Conservation (phyloP, 495 filamentous ascomycete genomes). For the Neurospora discreta region DNA sequence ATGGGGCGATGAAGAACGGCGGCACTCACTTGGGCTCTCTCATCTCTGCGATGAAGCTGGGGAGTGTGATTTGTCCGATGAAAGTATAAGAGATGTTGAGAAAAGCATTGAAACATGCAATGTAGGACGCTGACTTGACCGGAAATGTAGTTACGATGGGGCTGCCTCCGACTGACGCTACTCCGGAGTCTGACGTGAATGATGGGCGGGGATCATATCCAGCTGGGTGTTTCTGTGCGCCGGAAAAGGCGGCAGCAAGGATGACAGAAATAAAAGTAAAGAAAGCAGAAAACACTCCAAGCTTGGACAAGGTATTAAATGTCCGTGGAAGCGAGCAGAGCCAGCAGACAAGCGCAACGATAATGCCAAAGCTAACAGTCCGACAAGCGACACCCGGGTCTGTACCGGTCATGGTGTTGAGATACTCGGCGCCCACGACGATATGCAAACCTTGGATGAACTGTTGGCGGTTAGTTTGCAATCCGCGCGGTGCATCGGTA, state of each 20-base stretch:
- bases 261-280: conserved; percentile 83
- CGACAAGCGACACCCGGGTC: conserved; percentile 44
- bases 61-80: conserved; percentile 84
- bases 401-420: conserved; percentile 63
- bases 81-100: conserved; percentile 88
- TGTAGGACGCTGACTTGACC: conserved; percentile 60
- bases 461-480: conserved; percentile 7
- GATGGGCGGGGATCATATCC: conserved; percentile 40
- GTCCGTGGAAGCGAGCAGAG: conserved; percentile 71
- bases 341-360: conserved; percentile 60
- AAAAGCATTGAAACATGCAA: conserved; percentile 69
- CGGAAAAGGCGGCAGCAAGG: conserved; percentile 67
- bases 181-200: conserved; percentile 23
- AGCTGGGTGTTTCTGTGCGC: conserved; percentile 55
- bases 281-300: conserved; percentile 64
- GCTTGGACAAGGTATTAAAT: conserved; percentile 61
- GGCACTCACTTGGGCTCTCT: conserved; percentile 44
- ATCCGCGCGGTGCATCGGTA: conserved; percentile 10
- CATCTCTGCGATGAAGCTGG: conserved; percentile 90
- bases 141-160: conserved; percentile 57
- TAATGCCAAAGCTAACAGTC: conserved; percentile 61
- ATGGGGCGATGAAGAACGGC: background rate
- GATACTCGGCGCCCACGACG: conserved; percentile 66
- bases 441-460: conserved; percentile 52
- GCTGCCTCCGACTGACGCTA: conserved; percentile 34